phyloP scores from a whole-genome alignment of 371 early-diverging fungal genomes.

The Mucor mucedo region DNA sequence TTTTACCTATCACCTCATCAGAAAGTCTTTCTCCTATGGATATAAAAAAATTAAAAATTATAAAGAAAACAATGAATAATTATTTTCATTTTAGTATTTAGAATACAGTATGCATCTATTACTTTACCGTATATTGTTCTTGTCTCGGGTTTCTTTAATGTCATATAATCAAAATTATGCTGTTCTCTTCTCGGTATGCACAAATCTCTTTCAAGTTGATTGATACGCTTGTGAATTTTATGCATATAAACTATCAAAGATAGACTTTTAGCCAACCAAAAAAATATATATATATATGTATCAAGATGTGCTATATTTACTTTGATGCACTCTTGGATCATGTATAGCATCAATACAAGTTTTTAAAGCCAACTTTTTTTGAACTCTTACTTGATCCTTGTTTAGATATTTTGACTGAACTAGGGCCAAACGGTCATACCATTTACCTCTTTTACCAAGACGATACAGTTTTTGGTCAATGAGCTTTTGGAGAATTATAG shows the following conservation, averaged over 20 bases:
- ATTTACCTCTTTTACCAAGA: conserved; percentile 65
- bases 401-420: conserved; percentile 61
- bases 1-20: conserved; percentile 32
- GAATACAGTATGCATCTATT: no score
- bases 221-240: conserved; percentile 45
- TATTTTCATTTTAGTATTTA: neutral
- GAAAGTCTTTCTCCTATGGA: conserved; percentile 41
- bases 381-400: conserved; percentile 31
- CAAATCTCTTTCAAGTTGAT: conserved; percentile 54
- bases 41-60: no score
- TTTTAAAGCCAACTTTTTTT: conserved; percentile 53
- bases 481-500: conserved; percentile 58
- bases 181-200: conserved; percentile 60
- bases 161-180: conserved; percentile 61
- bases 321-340: conserved; percentile 59
- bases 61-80: neutral
- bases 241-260: conserved; percentile 36
- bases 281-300: neutral
- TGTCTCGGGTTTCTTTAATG: conserved; percentile 48
- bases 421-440: conserved; percentile 75
- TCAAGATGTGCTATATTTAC: conserved; percentile 22
- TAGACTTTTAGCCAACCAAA: no score
- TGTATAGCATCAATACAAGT: conserved; percentile 61
- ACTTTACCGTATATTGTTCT: conserved; percentile 43
- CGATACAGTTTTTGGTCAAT: conserved; percentile 64